Evolutionary conservation across 441 rosid genomes (phyloP).

Genomic region (Populus hybrid): DNA sequence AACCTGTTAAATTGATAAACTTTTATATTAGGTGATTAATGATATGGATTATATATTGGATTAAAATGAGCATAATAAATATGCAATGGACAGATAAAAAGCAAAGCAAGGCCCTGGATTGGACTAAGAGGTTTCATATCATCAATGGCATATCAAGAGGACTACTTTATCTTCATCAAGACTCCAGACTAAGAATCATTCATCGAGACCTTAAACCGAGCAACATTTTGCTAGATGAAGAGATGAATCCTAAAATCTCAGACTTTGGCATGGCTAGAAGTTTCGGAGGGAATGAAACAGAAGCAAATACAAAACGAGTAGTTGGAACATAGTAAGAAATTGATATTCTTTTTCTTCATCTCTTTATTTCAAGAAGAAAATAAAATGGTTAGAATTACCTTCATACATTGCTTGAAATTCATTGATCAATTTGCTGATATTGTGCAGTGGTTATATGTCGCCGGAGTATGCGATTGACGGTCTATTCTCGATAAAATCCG

Average conservation of each 20-base stretch:
- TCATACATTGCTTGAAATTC: not conserved
- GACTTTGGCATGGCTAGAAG: too few species aligned
- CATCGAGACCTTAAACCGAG: too few species aligned
- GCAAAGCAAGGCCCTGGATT: not conserved
- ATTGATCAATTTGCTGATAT: not conserved
- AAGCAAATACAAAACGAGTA: too few species aligned
- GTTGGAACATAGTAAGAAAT: not conserved
- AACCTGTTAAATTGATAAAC: not conserved
- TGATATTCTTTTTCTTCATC: not conserved
- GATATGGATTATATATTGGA: not conserved
- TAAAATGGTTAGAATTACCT: not conserved
- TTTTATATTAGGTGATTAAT: too few species aligned
- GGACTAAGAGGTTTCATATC: not conserved
- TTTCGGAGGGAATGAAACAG: too few species aligned
- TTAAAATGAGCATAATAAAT: not conserved
- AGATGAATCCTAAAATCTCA: too few species aligned
- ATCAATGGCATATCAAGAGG: not conserved
- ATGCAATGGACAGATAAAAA: not conserved
- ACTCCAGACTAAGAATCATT: not conserved
- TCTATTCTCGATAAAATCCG: not conserved
- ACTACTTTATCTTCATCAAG: not conserved
- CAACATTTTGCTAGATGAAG: too few species aligned
- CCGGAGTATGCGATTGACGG: not conserved
- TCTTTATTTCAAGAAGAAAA: too few species aligned
- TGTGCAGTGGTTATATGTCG: not conserved